Percentiles rank a stretch among this genome's conserved stretches.
Conservation (phyloP, 2,329 filamentous ascomycete genomes). For the Calycina herbarum region DNA sequence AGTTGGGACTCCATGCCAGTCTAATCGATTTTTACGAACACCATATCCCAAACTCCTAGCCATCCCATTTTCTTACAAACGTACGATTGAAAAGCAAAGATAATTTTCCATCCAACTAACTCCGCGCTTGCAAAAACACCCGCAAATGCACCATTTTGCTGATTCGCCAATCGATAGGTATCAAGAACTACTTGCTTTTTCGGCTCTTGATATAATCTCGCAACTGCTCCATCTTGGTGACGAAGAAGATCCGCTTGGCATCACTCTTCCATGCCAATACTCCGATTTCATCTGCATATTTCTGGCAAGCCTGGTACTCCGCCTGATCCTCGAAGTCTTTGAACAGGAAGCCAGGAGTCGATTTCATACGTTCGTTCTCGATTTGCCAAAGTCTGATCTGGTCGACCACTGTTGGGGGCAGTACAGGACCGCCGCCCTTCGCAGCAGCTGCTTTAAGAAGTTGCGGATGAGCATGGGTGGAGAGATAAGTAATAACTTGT, state of each 20-base stretch:
- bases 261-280: constrained; percentile 88
- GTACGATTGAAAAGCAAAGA: background rate
- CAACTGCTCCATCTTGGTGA: constrained; percentile 87
- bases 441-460: constrained; percentile 61
- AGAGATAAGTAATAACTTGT: constrained; percentile 92
- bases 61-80: background rate
- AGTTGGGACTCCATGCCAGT: background rate
- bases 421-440: constrained; percentile 55
- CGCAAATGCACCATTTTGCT: background rate
- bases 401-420: constrained; percentile 94
- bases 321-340: constrained; percentile 75
- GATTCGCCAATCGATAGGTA: background rate
- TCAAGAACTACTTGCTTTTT: constrained; percentile 45
- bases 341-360: constrained; percentile 81
- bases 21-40: background rate
- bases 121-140: constrained; percentile 26
- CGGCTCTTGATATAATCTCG: constrained; percentile 72
- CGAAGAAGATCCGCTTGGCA: constrained; percentile 81
- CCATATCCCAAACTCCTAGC: constrained; percentile 1
- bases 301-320: constrained; percentile 69
- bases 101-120: constrained; percentile 21
- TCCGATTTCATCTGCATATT: constrained; percentile 86
- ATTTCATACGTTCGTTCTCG: constrained; percentile 91
- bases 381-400: constrained; percentile 98
- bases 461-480: constrained; percentile 90